These are phyloP conservation scores for Poronia punctata DNA, from an alignment of 495 filamentous ascomycete genomes.

Conservation along the genomic window DNA sequence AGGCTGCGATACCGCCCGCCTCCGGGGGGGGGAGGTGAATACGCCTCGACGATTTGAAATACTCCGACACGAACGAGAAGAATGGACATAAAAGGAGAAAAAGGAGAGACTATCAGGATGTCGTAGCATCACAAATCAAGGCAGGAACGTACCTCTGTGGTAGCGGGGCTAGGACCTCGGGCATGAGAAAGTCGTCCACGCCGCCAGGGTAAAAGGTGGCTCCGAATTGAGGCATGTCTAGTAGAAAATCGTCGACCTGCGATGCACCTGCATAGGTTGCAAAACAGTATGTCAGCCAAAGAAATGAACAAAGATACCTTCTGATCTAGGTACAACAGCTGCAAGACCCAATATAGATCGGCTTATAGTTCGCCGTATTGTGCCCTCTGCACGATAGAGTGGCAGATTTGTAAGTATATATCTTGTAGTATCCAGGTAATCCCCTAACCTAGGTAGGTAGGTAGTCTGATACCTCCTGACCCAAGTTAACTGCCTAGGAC, in stretches of 20 bases:
- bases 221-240: conserved; percentile 50
- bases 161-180: conserved; percentile 56
- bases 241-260: conserved; percentile 34
- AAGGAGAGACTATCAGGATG: conserved; percentile 12
- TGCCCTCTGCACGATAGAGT: too few relatives aligned
- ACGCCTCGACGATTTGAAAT: neutral
- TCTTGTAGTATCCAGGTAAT: too few relatives aligned
- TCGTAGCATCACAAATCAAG: conserved; percentile 12
- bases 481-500: too few relatives aligned
- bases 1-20: too few relatives aligned
- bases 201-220: conserved; percentile 90
- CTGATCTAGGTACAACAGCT: conserved; percentile 11
- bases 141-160: conserved; percentile 72
- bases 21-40: neutral
- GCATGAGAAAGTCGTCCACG: conserved; percentile 80
- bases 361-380: conserved; percentile 1
- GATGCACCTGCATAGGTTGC: conserved; percentile 35
- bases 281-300: conserved; percentile 24
- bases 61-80: too few relatives aligned
- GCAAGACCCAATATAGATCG: conserved; percentile 2
- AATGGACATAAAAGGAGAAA: too few relatives aligned
- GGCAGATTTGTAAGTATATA: too few relatives aligned
- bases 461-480: too few relatives aligned
- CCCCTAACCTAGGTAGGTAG: too few relatives aligned
- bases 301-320: neutral